Percentiles rank a stretch among this genome's conserved stretches.
Conservation (phyloP, 2,329 filamentous ascomycete genomes). For the Pestalotiopsis sp. region DNA sequence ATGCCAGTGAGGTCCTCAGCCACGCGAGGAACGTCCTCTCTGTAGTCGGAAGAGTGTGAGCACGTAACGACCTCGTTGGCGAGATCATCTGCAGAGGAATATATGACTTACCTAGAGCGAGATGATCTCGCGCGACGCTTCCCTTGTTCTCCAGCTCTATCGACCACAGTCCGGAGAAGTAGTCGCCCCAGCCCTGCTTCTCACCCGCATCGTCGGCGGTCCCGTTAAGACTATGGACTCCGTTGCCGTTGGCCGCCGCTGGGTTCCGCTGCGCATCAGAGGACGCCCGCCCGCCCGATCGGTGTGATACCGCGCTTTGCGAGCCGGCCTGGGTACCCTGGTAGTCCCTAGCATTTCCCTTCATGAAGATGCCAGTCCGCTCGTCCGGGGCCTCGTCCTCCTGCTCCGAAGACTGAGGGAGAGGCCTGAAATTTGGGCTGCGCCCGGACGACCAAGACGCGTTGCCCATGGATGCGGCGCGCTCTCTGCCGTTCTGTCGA, state of each 20-base stretch:
- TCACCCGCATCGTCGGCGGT: conserved; percentile 22
- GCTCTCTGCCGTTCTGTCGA: conserved; percentile 42
- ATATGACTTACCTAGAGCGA: conserved; percentile 67
- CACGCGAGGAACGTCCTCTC: conserved; percentile 86
- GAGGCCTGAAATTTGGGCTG: conserved; percentile 21
- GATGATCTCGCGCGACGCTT: conserved; percentile 79
- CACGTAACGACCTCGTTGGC: neutral
- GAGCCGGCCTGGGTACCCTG: conserved; percentile 35
- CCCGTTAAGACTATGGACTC: conserved; percentile 10
- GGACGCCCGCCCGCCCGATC: conserved; percentile 21
- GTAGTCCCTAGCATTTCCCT: conserved; percentile 40
- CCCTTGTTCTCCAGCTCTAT: conserved; percentile 86
- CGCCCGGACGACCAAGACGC: conserved; percentile 17
- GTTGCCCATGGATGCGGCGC: conserved; percentile 41
- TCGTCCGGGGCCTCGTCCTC: conserved; percentile 37
- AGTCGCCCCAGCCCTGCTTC: conserved; percentile 53
- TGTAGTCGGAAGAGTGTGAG: conserved; percentile 33
- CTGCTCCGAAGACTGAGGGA: conserved; percentile 13
- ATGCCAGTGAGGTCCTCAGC: conserved; percentile 80
- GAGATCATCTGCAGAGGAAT: neutral
- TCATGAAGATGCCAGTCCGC: conserved; percentile 41
- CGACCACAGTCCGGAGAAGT: conserved; percentile 53
- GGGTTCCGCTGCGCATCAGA: conserved; percentile 8
- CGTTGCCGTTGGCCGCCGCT: conserved; percentile 17
- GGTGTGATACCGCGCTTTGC: conserved; percentile 17